Evolutionary conservation across 495 filamentous ascomycete genomes (phyloP), one percentile per base, ranked within the genome.

Genomic region (Neurospora sp.): DNA sequence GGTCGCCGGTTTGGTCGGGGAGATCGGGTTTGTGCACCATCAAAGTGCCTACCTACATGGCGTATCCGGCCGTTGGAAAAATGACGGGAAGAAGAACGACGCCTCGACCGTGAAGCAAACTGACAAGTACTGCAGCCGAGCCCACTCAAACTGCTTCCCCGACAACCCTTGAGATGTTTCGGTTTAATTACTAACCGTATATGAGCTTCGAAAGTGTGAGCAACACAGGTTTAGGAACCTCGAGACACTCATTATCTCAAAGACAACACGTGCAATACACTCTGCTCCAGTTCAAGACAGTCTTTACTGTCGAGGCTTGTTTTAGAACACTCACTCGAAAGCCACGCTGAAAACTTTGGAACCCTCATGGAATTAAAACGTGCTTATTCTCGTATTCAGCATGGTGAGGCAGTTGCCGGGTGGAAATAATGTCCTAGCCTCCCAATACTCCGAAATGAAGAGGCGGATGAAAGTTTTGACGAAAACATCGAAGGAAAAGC

Each of bases 261-360:
- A 76, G 74, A 76, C 75, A 78, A 73, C 77, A 78, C 73, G 77
- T 77, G 74, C 70, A 77, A 74, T 73, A 71, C 31, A 73, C 73
- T 70, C 48, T 43, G 71, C 73, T 72, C 72, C 74, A 75, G 40
- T 45, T 73, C 69, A 24, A 80, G 75, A 80, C 76, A 77, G 74
- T 37, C 71, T 71, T 70, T 69, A 43, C n/a, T 69, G 37, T 69
- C 15, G 28, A 62, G 54, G 54, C 54, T 62, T 34, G 54, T 34
- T 62, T 62, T 62, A 34, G 54, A 31, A 62, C 24, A 34, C 28
- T 19, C 28, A 34, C 54, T 62, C 24, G 28, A 34, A 62, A 62
- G 54, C 28, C 54, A 62, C 28, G 54, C 54, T 62, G 54, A 62
- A 31, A 62, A 62, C 28, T 62, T 59, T 59, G 24, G 54, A 62